A percentile compares a stretch with the other conserved stretches of the same genome.
Evolutionary conservation across 2,329 filamentous ascomycete genomes (phyloP).

Genomic region (Aspergillus melleus): DNA sequence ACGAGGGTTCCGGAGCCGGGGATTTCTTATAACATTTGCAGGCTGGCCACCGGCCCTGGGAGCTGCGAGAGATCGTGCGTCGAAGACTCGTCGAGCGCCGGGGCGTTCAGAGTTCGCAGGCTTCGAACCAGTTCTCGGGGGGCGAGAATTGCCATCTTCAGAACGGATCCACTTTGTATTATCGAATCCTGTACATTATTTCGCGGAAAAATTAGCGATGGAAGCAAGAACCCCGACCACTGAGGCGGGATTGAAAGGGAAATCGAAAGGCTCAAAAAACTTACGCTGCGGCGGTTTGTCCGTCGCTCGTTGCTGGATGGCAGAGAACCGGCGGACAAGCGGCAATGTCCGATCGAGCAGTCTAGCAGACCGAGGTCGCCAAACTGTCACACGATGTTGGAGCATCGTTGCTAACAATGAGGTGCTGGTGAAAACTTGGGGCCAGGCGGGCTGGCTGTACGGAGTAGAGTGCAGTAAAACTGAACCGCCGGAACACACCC

Average conservation of each 20-base stretch:
- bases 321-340: constrained; percentile 30
- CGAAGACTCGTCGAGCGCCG: constrained; percentile 31
- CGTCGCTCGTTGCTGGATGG: constrained; percentile 15
- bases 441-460: background rate
- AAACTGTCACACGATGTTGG: constrained; percentile 18
- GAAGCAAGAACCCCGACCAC: background rate
- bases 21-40: constrained; percentile 32
- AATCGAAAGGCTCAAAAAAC: constrained; percentile 9
- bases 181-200: background rate
- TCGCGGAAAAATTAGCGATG: background rate
- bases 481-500: background rate
- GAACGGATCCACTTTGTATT: background rate
- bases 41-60: constrained; percentile 27
- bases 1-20: constrained; percentile 25
- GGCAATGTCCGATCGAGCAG: constrained; percentile 13
- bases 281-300: constrained; percentile 25
- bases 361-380: constrained; percentile 11
- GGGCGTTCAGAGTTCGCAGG: constrained; percentile 17
- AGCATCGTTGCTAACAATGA: constrained; percentile 25
- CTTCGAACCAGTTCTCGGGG: constrained; percentile 13
- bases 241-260: background rate
- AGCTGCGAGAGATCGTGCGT: constrained; percentile 39
- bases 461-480: background rate
- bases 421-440: background rate
- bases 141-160: background rate